Base-by-base conservation (phyloP, 805 yeast genomes). In the Candida awuae region DNA sequence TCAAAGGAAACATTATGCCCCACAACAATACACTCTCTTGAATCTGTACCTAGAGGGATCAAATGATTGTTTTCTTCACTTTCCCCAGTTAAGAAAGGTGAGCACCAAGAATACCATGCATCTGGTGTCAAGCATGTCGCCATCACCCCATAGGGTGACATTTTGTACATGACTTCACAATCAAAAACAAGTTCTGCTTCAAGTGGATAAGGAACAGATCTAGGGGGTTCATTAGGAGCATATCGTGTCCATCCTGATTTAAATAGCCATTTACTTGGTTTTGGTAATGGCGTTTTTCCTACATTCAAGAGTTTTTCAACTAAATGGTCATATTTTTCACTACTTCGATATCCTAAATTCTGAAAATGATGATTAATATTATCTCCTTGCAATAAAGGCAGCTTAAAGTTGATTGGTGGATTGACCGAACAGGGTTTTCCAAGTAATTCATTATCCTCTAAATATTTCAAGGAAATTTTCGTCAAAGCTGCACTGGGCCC, bases 51-150 rank as follows among this genome's bases (percentile, higher is more conserved):
- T 9, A 34, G 21, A 0, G 97, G 96, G 0, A 94, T 75, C 38
- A 94, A 60, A 49, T 86, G 94, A 13, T 53, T 51, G 22, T 79
- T 71, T 3, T 57, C 49, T 6, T 65, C 62, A 3, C 76, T 61
- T 35, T 74, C 77, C 3, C 71, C 73, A 1, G 82, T 68, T 16
- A 92, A 57, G 55, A 71, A 78, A 0, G 99, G 98, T 0, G 95
- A 86, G 8, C 86, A 78, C 99, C 99, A 92, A 0, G 80, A 77
- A 54, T 88, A 92, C 95, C 97, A 87, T 0, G 95, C 94, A 8
- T 70, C 65, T 0, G 68, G 56, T 0, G 95, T 77, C 2, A 70
- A 78, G 9, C 95, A 94, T 0, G 84, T 73, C 2, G 95, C 96
- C 59, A 92, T 55, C 0, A 83, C 75, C 0, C 97, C 80, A 54